These are phyloP conservation scores for Phytophthora hibernalis DNA, from an alignment of 352 stramenopile genomes.

Conservation along the genomic window DNA sequence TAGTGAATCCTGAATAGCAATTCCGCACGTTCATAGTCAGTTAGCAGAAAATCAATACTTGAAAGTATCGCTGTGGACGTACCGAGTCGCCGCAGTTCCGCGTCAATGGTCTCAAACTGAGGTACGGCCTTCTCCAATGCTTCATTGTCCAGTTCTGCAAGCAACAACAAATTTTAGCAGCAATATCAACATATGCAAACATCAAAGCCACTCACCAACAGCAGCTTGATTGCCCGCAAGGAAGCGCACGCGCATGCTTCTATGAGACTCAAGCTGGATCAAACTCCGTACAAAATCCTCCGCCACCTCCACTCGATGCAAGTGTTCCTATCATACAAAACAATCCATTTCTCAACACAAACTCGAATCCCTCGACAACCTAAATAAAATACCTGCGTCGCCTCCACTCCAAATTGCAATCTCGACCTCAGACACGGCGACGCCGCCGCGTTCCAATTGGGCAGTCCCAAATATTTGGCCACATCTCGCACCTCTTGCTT, in stretches of 20 bases:
- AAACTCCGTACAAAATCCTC: constrained; percentile 67
- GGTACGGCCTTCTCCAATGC: constrained; percentile 35
- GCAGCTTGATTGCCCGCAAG: constrained; percentile 74
- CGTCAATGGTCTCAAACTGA: constrained; percentile 43
- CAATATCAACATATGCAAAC: neutral
- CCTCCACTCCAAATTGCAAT: constrained; percentile 94
- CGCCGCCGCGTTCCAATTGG: constrained; percentile 96
- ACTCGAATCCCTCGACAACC: constrained; percentile 6
- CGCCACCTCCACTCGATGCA: constrained; percentile 71
- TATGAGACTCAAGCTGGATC: constrained; percentile 50
- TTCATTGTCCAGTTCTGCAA: constrained; percentile 52
- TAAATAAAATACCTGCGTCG: constrained; percentile 82
- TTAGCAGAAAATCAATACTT: neutral
- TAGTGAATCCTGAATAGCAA: constrained; percentile 53
- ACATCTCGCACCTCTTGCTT: constrained; percentile 92
- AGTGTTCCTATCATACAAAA: constrained; percentile 58
- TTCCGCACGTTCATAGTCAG: neutral
- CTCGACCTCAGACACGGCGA: constrained; percentile 96
- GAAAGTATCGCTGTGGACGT: constrained; percentile 5
- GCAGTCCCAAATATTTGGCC: constrained; percentile 91
- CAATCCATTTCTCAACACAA: neutral
- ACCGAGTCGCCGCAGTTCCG: constrained; percentile 53
- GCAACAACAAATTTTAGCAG: neutral
- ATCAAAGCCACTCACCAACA: constrained; percentile 47
- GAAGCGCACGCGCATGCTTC: constrained; percentile 83